Conservation (phyloP, 345 rosid genomes). For the Syzygium grande region DNA sequence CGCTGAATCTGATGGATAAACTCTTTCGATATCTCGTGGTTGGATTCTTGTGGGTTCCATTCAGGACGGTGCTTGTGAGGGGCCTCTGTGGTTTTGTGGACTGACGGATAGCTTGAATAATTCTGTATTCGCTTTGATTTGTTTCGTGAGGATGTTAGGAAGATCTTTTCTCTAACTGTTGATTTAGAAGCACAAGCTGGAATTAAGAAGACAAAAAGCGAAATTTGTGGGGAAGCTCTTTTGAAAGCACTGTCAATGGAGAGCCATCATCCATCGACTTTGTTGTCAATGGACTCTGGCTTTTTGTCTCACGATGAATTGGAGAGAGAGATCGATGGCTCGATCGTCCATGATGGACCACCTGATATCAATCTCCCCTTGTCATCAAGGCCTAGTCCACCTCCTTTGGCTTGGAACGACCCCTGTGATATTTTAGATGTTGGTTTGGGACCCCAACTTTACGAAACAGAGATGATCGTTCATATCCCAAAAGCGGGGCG, state of each 20-base stretch:
- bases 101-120: background rate
- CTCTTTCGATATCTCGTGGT: conserved; percentile 9
- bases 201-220: background rate
- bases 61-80: conserved; percentile 11
- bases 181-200: background rate
- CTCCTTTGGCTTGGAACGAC: conserved; percentile 31
- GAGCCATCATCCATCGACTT: conserved; percentile 38
- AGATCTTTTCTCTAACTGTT: background rate
- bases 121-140: background rate
- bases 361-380: conserved; percentile 45
- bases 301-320: conserved; percentile 31
- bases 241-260: conserved; percentile 26
- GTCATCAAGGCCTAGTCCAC: conserved; percentile 29
- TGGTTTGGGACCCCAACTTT: conserved; percentile 25
- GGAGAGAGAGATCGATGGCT: conserved; percentile 27
- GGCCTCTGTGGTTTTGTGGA: conserved; percentile 15
- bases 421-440: conserved; percentile 34
- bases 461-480: conserved; percentile 22
- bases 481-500: conserved; percentile 26
- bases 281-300: conserved; percentile 41
- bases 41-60: conserved; percentile 10
- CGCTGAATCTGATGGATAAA: conserved; percentile 2
- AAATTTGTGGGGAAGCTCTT: conserved; percentile 1
- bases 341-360: conserved; percentile 28
- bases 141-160: background rate